phyloP scores from a whole-genome alignment of 768 basidiomycete species.

The Gloeostereum incarnatum region DNA sequence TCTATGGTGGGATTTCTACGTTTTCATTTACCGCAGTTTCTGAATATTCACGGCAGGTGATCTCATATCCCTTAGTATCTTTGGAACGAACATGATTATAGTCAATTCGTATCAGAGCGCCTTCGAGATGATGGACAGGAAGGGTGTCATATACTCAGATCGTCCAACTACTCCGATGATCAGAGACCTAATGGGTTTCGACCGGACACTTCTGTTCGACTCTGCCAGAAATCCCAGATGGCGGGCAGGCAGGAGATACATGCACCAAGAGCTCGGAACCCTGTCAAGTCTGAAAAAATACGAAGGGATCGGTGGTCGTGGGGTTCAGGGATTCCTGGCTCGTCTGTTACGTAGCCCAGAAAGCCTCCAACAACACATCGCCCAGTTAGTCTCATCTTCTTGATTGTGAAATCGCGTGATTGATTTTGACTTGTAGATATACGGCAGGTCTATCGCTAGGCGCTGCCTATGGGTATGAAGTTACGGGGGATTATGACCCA shows the following conservation, averaged over 20 bases:
- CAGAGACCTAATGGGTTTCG: slow-evolving; percentile 9
- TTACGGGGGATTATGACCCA: not conserved
- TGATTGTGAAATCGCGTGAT: too few relatives aligned
- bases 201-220: slow-evolving; percentile 4
- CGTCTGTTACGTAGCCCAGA: too few relatives aligned
- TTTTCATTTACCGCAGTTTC: not conserved
- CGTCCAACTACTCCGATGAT: slow-evolving; percentile 18
- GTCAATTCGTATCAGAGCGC: slow-evolving; percentile 20
- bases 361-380: too few relatives aligned
- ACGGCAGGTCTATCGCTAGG: not conserved
- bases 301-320: too few relatives aligned
- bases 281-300: too few relatives aligned
- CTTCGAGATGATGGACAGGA: slow-evolving; percentile 29
- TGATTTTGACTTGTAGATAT: too few relatives aligned
- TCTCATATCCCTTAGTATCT: slow-evolving; percentile 15
- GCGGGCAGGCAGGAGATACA: too few relatives aligned
- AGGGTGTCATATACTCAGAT: slow-evolving; percentile 31
- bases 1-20: slow-evolving; percentile 9
- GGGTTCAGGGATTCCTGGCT: too few relatives aligned
- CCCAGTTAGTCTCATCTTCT: too few relatives aligned
- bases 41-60: not conserved
- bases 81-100: slow-evolving; percentile 26
- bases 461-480: not conserved
- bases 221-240: too few relatives aligned
- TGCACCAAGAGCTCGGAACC: too few relatives aligned